A percentile compares a stretch with the other conserved stretches of the same genome.
Evolutionary conservation across 495 filamentous ascomycete species (phyloP).

Genomic region (Immersiella caudata): DNA sequence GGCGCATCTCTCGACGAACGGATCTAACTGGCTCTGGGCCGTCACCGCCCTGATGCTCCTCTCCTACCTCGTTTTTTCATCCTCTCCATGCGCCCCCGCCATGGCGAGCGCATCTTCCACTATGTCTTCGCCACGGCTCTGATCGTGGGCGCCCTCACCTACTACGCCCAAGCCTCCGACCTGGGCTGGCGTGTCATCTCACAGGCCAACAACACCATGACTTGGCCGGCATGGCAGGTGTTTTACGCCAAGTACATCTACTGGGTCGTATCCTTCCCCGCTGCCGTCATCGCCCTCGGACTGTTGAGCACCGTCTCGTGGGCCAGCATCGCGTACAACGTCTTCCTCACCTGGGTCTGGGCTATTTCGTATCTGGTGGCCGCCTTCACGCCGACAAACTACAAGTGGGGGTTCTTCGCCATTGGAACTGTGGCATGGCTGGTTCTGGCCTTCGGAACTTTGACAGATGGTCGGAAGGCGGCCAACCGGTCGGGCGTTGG

Average conservation of each 20-base stretch:
- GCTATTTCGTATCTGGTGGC: conserved; percentile 47
- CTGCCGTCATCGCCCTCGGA: conserved; percentile 45
- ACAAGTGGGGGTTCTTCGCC: conserved; percentile 57
- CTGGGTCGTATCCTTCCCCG: conserved; percentile 52
- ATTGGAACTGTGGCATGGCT: conserved; percentile 45
- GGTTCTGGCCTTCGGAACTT: conserved; percentile 40
- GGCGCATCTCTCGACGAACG: conserved; percentile 43
- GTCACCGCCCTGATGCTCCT: conserved; percentile 49
- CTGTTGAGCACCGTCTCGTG: conserved; percentile 48
- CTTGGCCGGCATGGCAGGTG: conserved; percentile 44
- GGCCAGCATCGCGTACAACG: conserved; percentile 50
- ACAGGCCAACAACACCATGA: conserved; percentile 32
- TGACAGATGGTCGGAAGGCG: conserved; percentile 30
- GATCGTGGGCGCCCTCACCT: conserved; percentile 49
- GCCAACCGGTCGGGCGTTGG: conserved; percentile 43
- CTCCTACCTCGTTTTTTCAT: conserved; percentile 39
- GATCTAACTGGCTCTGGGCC: conserved; percentile 53
- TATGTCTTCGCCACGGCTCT: conserved; percentile 54
- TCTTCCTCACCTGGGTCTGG: conserved; percentile 51
- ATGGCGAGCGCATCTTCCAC: conserved; percentile 57
- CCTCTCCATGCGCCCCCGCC: conserved; percentile 42
- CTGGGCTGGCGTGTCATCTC: conserved; percentile 41
- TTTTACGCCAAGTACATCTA: conserved; percentile 56
- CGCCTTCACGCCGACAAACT: conserved; percentile 48
- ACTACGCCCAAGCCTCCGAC: conserved; percentile 50